Evolutionary conservation across 148 eudicot species (phyloP).

Genomic region (Camellia granthamiana): DNA sequence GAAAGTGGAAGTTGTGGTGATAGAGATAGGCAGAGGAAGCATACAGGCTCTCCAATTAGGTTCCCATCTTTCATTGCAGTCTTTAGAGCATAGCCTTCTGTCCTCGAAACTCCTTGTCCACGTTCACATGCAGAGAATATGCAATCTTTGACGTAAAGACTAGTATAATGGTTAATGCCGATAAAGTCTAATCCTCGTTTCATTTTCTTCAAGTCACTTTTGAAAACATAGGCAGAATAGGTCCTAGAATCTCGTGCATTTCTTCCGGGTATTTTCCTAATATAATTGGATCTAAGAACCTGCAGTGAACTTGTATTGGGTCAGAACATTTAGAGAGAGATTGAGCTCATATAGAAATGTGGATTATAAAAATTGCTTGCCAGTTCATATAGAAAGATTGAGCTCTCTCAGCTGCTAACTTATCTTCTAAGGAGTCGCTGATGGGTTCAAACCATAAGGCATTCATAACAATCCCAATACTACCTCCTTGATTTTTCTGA

Average conservation of each 20-base stretch:
- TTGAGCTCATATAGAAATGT: too few relatives aligned
- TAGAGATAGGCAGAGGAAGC: constrained; percentile 19
- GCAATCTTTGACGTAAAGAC: constrained; percentile 67
- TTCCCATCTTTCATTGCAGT: constrained; percentile 45
- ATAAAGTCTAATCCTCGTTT: constrained; percentile 52
- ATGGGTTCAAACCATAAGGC: constrained; percentile 65
- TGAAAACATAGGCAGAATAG: constrained; percentile 50
- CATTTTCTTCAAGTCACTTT: constrained; percentile 30
- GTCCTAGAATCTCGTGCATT: constrained; percentile 48
- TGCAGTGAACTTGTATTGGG: constrained; percentile 19
- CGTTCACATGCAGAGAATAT: constrained; percentile 47
- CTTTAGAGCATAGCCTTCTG: constrained; percentile 46
- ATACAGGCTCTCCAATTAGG: constrained; percentile 67
- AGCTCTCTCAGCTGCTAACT: constrained; percentile 62
- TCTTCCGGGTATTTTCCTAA: constrained; percentile 59
- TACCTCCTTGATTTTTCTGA: constrained; percentile 59
- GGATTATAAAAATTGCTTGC: constrained; percentile 19
- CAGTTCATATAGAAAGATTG: constrained; percentile 62
- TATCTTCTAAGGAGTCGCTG: constrained; percentile 56
- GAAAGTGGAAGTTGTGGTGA: background rate
- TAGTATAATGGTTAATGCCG: constrained; percentile 74
- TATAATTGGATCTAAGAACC: constrained; percentile 74
- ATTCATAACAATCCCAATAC: constrained; percentile 58
- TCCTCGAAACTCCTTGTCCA: constrained; percentile 47
- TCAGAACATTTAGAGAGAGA: too few relatives aligned